Evolutionary conservation across 2,329 filamentous ascomycete genomes (phyloP).

Genomic region (Calonectria multiphialidica): DNA sequence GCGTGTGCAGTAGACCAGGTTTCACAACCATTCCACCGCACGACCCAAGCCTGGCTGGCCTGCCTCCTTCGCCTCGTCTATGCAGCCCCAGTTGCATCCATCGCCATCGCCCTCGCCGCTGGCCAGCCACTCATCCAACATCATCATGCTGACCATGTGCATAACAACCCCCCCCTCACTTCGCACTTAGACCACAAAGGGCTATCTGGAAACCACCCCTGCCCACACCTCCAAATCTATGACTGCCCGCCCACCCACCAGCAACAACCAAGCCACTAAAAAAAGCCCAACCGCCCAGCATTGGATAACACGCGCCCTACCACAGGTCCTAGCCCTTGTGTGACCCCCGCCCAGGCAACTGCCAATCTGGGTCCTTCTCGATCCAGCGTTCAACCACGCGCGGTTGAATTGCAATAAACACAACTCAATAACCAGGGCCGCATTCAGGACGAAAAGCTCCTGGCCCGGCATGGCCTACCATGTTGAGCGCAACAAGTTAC

Average conservation of each 20-base stretch:
- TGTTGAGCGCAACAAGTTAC: background rate
- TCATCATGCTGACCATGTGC: conserved; percentile 10
- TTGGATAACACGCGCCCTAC: background rate
- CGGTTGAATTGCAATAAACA: background rate
- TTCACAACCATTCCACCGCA: conserved; percentile 17
- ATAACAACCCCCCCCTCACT: background rate
- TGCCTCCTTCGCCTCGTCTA: background rate
- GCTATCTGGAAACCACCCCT: background rate
- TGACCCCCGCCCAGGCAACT: background rate
- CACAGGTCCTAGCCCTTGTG: background rate
- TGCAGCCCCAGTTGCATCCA: conserved; percentile 5
- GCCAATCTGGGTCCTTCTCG: background rate
- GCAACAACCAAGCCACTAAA: conserved; percentile 7
- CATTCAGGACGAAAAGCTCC: no score
- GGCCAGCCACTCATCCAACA: conserved; percentile 13
- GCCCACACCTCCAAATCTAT: background rate
- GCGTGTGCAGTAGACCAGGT: background rate
- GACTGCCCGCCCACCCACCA: background rate
- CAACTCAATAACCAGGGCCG: background rate
- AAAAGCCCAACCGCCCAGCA: background rate
- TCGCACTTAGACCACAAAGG: background rate
- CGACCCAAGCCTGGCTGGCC: background rate
- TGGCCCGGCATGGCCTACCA: background rate
- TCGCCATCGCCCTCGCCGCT: background rate
- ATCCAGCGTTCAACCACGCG: background rate